A percentile compares a stretch with the other conserved stretches of the same genome.
Conservation (phyloP, 192 early-diverging fungal genomes). For the Gaertneriomyces sp. region DNA sequence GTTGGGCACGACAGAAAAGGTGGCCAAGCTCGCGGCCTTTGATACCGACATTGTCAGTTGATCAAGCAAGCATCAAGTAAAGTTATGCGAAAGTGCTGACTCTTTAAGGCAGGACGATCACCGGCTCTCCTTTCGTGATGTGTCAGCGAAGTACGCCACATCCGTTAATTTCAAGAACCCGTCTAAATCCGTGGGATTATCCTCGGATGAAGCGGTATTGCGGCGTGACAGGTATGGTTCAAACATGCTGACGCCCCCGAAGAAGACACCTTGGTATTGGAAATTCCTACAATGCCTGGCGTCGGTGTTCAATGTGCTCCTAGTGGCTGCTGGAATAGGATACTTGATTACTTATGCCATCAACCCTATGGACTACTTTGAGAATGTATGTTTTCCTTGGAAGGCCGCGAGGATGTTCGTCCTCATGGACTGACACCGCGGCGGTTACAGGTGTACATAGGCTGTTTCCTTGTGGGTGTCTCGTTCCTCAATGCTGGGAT, state of each 20-base stretch:
- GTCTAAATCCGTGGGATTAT: conserved; percentile 30
- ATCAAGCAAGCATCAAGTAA: not conserved
- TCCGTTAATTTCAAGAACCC: conserved; percentile 29
- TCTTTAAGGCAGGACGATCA: conserved; percentile 4
- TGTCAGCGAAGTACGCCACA: conserved; percentile 1
- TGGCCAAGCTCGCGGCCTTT: conserved; percentile 1
- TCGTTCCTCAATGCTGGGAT: conserved; percentile 53
- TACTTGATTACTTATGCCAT: conserved; percentile 72
- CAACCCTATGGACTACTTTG: conserved; percentile 70
- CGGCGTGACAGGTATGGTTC: conserved; percentile 27
- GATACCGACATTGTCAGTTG: conserved; percentile 1
- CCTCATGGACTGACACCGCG: not conserved
- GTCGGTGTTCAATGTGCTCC: conserved; percentile 84
- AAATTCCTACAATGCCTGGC: conserved; percentile 73
- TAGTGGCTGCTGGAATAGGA: conserved; percentile 75
- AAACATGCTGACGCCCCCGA: conserved; percentile 75
- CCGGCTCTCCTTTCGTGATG: not conserved
- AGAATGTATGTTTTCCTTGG: conserved; percentile 58
- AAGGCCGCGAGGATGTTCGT: not conserved
- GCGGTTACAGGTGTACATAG: conserved; percentile 36
- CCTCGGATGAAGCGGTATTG: conserved; percentile 15
- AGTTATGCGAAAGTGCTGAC: not conserved
- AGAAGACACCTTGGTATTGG: conserved; percentile 62
- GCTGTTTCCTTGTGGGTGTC: conserved; percentile 46
- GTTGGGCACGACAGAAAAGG: conserved; percentile 1